Evolutionary conservation across 148 eudicot genomes (phyloP).

Genomic region (Limonium bicolor): DNA sequence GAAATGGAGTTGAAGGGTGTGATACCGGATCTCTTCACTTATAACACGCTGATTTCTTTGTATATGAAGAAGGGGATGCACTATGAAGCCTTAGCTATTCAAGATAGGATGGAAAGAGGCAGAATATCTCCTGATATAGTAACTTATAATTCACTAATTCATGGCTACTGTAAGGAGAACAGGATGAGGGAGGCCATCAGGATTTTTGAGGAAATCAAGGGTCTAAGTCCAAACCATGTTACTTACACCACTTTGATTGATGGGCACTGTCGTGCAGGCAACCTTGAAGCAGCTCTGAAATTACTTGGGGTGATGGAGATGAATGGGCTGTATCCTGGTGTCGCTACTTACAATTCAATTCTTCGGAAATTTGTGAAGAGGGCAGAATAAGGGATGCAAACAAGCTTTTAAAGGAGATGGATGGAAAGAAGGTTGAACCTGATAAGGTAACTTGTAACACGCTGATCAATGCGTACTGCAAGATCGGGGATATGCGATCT

Average conservation of each 20-base stretch:
- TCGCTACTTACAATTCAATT: slow-evolving; percentile 70
- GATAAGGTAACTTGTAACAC: slow-evolving; percentile 86
- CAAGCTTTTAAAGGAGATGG: slow-evolving; percentile 63
- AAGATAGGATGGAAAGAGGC: slow-evolving; percentile 62
- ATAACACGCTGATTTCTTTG: slow-evolving; percentile 71
- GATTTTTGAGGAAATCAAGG: slow-evolving; percentile 56
- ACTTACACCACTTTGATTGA: slow-evolving; percentile 84
- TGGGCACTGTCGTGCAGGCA: slow-evolving; percentile 69
- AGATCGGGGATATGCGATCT: slow-evolving; percentile 70
- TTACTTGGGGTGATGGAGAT: slow-evolving; percentile 47
- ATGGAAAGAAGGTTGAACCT: slow-evolving; percentile 61
- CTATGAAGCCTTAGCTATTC: slow-evolving; percentile 70
- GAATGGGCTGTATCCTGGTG: slow-evolving; percentile 46
- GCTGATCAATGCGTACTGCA: slow-evolving; percentile 79
- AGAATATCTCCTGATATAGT: slow-evolving; percentile 64
- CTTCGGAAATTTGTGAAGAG: slow-evolving; percentile 68
- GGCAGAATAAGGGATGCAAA: slow-evolving; percentile 79
- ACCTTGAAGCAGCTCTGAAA: slow-evolving; percentile 43
- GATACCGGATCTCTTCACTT: slow-evolving; percentile 64
- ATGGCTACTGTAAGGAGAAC: slow-evolving; percentile 71
- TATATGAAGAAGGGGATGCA: slow-evolving; percentile 74
- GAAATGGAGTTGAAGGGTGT: slow-evolving; percentile 60
- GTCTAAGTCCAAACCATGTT: slow-evolving; percentile 49
- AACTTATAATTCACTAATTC: slow-evolving; percentile 64
- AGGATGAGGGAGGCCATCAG: slow-evolving; percentile 81